These are phyloP conservation scores for Lodderomyces metapsilosis DNA, from an alignment of 1,139 yeast species.

Conservation along the genomic window DNA sequence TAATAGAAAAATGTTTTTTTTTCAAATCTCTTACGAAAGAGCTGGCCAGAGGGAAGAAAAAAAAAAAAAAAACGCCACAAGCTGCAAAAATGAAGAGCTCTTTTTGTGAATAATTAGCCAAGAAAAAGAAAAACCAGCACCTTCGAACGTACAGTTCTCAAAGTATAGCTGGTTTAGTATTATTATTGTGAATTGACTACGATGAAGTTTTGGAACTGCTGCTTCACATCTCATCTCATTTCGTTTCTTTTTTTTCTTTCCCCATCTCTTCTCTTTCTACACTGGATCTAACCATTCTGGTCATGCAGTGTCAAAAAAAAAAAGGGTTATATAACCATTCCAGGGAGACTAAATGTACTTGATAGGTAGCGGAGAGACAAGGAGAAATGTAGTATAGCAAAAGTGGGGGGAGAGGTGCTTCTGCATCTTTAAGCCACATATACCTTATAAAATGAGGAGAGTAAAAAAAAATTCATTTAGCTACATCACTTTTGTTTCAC, in stretches of 20 bases:
- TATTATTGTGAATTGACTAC: no score
- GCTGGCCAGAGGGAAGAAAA: not conserved
- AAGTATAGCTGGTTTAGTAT: no score
- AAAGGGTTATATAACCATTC: no score
- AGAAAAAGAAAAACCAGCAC: not conserved
- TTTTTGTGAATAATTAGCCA: not conserved
- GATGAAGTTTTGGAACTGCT: no score
- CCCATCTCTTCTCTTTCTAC: not conserved
- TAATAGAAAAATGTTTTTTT: no score
- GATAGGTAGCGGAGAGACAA: no score
- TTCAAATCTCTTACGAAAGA: not conserved
- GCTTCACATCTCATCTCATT: no score
- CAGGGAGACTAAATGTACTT: no score
- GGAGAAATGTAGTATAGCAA: not conserved
- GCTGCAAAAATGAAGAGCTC: not conserved
- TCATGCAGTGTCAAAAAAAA: no score
- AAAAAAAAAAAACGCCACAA: not conserved
- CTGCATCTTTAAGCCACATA: conserved; percentile 1
- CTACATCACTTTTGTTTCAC: not conserved
- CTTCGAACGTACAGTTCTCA: not conserved
- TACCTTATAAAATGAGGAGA: not conserved
- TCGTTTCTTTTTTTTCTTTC: not conserved
- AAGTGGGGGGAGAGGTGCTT: not conserved
- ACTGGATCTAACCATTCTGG: not conserved
- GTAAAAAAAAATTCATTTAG: not conserved